Evolutionary conservation across 1,139 yeast genomes (phyloP), one percentile per base, ranked within the genome.

Genomic region (Pichia sp.): DNA sequence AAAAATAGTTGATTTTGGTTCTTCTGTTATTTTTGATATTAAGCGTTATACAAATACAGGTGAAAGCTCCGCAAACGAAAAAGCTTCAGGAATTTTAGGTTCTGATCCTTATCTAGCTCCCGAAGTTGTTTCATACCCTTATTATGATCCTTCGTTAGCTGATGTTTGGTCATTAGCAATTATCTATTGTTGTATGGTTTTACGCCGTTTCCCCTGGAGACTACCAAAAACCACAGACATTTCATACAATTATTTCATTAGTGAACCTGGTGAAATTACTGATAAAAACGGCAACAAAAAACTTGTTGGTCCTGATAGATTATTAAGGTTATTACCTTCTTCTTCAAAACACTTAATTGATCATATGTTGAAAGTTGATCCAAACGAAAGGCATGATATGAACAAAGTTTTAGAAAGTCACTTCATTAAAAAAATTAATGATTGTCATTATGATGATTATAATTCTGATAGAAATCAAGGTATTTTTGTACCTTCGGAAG

Each of bases 81-180:
- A 44, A 13, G 83, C 87, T 1, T 70, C 76, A 39, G 95, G 95
- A n/a, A 76, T 86, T 11, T 88, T 85, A 29, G 95, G 95, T 3
- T 81, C 88, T 13, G 95, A 86, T 67, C 95, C 95, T 6, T 86
- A 86, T 64, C 69, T 86, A 59, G 86, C 93, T 0, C 95, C 93
- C 0, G 95, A 86, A 67, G 85, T 86, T 29, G 72, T 84, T 9
- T 58, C 60, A 6, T 52, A 60, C 52, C 69, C 64, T 52, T 67
- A 58, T 72, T 86, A 85, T 64, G 91, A 85, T 64, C 87, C 93
- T 28, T 72, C 89, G 50, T 78, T 80, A 18, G 87, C 80, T 2
- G 95, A 86, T 65, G 79, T 85, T 22, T 86, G 95, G 95, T 83
- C 90, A 2, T 71, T 84, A 48, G 95, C 90, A 0, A 83, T 86